Evolutionary conservation across 2,329 filamentous ascomycete genomes (phyloP).

Genomic region (Zasmidium citrigriseum): DNA sequence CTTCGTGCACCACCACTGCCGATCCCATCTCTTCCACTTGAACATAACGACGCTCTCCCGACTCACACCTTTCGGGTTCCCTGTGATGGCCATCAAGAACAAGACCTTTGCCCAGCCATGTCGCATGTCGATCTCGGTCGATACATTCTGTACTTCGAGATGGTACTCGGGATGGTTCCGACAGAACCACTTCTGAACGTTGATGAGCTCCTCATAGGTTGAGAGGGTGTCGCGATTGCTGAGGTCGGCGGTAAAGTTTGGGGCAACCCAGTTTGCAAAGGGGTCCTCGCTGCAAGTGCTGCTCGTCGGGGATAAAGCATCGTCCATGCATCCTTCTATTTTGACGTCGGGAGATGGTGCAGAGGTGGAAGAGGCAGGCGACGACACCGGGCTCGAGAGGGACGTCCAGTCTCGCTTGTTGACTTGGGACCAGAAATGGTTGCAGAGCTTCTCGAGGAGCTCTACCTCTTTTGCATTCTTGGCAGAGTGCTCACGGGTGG

Average conservation of each 20-base stretch:
- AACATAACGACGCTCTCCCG: not conserved
- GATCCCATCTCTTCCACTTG: not conserved
- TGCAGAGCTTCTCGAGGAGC: not conserved
- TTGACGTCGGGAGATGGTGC: not conserved
- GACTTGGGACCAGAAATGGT: not conserved
- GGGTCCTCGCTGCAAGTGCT: not conserved
- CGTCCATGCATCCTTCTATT: too few relatives aligned
- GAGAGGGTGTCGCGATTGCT: not conserved
- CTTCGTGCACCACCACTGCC: not conserved
- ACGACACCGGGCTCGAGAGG: not conserved
- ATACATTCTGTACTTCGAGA: not conserved
- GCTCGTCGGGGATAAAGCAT: too few relatives aligned
- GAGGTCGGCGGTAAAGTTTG: not conserved
- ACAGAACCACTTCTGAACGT: not conserved
- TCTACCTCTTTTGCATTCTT: not conserved
- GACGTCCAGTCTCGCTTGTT: not conserved
- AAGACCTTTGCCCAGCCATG: not conserved
- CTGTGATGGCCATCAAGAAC: not conserved
- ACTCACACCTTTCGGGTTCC: not conserved
- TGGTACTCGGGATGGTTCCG: not conserved
- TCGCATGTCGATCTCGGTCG: not conserved
- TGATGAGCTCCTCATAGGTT: not conserved
- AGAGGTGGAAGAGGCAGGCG: not conserved
- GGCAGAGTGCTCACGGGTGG: not conserved
- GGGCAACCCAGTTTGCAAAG: not conserved